A percentile compares a stretch with the other conserved stretches of the same genome.
Evolutionary conservation across 768 basidiomycete species (phyloP).

Genomic region (Auricularia cornea): DNA sequence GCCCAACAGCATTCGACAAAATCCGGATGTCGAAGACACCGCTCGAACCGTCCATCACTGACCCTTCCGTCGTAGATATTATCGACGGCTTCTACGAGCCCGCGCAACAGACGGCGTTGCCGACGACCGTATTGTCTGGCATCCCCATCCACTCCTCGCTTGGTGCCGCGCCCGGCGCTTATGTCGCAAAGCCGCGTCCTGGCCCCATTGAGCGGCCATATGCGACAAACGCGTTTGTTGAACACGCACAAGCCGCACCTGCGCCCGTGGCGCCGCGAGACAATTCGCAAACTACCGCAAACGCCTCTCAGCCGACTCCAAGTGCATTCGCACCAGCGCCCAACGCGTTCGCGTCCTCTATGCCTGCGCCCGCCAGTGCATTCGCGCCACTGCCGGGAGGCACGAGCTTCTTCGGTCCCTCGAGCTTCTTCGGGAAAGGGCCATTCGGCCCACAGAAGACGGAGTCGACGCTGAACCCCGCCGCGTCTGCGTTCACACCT

Average conservation of each 20-base stretch:
- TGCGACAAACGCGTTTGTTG: conserved; percentile 22
- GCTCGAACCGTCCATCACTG: conserved; percentile 38
- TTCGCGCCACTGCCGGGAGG: not conserved
- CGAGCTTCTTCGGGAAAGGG: not conserved
- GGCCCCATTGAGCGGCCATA: conserved; percentile 17
- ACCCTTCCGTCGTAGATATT: conserved; percentile 53
- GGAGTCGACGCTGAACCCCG: conserved; percentile 7
- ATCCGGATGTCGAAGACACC: conserved; percentile 10
- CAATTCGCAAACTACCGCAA: conserved; percentile 5
- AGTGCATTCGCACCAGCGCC: not conserved
- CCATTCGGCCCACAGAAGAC: not conserved
- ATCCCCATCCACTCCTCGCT: conserved; percentile 16
- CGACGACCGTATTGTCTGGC: conserved; percentile 62
- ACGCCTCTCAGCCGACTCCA: not conserved
- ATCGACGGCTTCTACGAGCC: conserved; percentile 48
- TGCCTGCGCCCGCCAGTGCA: not conserved
- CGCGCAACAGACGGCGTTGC: conserved; percentile 55
- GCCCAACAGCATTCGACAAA: conserved; percentile 19
- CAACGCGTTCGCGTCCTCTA: not conserved
- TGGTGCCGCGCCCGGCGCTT: conserved; percentile 10
- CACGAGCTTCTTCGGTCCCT: not conserved
- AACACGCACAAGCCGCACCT: conserved; percentile 13
- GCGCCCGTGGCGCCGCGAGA: conserved; percentile 10
- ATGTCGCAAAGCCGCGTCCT: conserved; percentile 16
- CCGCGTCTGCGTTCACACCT: conserved; percentile 7